Percentiles rank a stretch among this genome's conserved stretches.
Evolutionary conservation across 768 basidiomycete species (phyloP).

Genomic region (Gloeopeniophorella convolvens): DNA sequence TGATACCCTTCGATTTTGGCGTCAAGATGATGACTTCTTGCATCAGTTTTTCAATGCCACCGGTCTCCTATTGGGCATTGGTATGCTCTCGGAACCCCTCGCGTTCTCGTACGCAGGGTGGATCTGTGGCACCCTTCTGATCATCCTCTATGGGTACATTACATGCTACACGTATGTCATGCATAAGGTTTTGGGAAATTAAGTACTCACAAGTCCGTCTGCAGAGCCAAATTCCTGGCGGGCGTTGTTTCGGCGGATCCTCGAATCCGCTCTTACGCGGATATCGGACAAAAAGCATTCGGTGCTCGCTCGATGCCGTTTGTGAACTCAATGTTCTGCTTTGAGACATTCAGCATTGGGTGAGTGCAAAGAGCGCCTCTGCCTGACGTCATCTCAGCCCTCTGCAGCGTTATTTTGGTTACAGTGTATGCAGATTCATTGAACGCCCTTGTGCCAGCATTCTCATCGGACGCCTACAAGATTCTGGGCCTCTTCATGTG

Average conservation of each 20-base stretch:
- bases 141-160: slow-evolving; percentile 69
- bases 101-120: slow-evolving; percentile 92
- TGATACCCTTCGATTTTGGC: too few relatives aligned
- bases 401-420: slow-evolving; percentile 70
- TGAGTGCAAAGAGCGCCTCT: slow-evolving; percentile 25
- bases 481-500: slow-evolving; percentile 66
- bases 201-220: not conserved
- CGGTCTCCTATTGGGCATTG: slow-evolving; percentile 81
- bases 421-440: slow-evolving; percentile 87
- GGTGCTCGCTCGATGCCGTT: slow-evolving; percentile 61
- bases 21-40: too few relatives aligned
- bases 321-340: slow-evolving; percentile 70
- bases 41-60: slow-evolving; percentile 89
- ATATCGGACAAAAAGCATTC: slow-evolving; percentile 86
- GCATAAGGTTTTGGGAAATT: not conserved
- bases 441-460: slow-evolving; percentile 59
- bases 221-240: slow-evolving; percentile 83
- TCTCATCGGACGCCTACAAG: slow-evolving; percentile 71
- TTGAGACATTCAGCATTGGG: slow-evolving; percentile 84
- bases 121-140: slow-evolving; percentile 67
- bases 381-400: not conserved
- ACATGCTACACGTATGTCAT: slow-evolving; percentile 82
- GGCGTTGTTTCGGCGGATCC: slow-evolving; percentile 65
- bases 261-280: slow-evolving; percentile 73
- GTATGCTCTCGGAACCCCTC: slow-evolving; percentile 83